Evolutionary conservation across 1,139 yeast species (phyloP).

Genomic region (Yamadazyma sp.): DNA sequence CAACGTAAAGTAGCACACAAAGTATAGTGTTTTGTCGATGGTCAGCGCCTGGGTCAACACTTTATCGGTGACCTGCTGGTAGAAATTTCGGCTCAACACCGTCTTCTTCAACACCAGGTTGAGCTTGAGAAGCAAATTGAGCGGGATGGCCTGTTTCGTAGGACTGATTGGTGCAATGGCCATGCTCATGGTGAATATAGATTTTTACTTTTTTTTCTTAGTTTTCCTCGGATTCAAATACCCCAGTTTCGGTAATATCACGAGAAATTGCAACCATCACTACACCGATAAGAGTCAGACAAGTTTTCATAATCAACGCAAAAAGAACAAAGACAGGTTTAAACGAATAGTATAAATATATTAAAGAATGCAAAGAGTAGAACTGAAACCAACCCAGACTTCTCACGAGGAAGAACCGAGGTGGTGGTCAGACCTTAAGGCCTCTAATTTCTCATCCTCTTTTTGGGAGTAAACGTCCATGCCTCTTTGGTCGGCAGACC

Average conservation of each 20-base stretch:
- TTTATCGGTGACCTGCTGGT: constrained; percentile 43
- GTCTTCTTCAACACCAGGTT: constrained; percentile 24
- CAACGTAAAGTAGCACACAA: constrained; percentile 45
- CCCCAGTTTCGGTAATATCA: not conserved
- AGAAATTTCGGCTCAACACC: constrained; percentile 37
- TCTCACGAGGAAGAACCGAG: constrained; percentile 4
- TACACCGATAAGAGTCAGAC: no score
- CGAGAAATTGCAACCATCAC: not conserved
- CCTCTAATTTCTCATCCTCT: constrained; percentile 34
- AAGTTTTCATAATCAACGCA: no score
- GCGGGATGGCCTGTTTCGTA: constrained; percentile 7
- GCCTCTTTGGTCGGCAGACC: constrained; percentile 45
- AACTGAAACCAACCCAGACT: not conserved
- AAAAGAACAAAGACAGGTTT: not conserved
- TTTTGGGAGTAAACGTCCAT: constrained; percentile 37
- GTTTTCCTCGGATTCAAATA: constrained; percentile 9
- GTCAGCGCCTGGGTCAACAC: constrained; percentile 36
- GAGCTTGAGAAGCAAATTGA: constrained; percentile 22
- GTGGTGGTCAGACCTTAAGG: constrained; percentile 14
- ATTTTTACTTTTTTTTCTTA: not conserved
- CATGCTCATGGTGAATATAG: constrained; percentile 14
- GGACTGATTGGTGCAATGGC: constrained; percentile 18
- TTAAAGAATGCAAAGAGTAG: not conserved
- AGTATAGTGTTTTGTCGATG: constrained; percentile 43
- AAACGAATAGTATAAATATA: no score